Evolutionary conservation across 768 basidiomycete genomes (phyloP).

Genomic region (Leccinum ochraceum): DNA sequence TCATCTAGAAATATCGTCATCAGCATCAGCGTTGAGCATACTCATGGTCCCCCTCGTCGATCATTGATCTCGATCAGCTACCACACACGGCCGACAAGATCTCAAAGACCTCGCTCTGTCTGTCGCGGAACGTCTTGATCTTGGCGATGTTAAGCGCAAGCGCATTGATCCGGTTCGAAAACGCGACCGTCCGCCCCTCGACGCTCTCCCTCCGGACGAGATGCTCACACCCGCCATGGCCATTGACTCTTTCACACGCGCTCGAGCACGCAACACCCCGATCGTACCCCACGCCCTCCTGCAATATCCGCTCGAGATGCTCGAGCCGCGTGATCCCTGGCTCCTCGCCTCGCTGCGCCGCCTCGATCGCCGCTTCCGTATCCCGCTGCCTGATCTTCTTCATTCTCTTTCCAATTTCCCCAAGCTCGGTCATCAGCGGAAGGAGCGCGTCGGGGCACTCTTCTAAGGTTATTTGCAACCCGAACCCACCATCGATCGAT

Average conservation of each 20-base stretch:
- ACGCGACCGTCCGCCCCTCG: slow-evolving; percentile 65
- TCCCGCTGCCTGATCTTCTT: slow-evolving; percentile 56
- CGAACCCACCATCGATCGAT: slow-evolving; percentile 50
- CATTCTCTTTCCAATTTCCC: slow-evolving; percentile 51
- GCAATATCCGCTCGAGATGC: slow-evolving; percentile 54
- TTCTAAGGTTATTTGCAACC: slow-evolving; percentile 51
- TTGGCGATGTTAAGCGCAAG: slow-evolving; percentile 71
- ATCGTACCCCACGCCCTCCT: slow-evolving; percentile 55
- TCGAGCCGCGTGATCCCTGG: slow-evolving; percentile 53
- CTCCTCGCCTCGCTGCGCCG: slow-evolving; percentile 32
- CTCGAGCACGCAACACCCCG: background rate
- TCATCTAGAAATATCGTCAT: background rate
- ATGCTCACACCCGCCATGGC: slow-evolving; percentile 18
- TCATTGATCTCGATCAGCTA: slow-evolving; percentile 11
- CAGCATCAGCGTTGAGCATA: background rate
- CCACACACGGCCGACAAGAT: slow-evolving; percentile 39
- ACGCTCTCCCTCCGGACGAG: slow-evolving; percentile 47
- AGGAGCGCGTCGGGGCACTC: slow-evolving; percentile 64
- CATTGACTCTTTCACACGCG: background rate
- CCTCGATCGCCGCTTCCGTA: slow-evolving; percentile 49
- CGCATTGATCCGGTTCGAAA: slow-evolving; percentile 77
- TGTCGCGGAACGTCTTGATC: slow-evolving; percentile 68
- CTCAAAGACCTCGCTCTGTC: slow-evolving; percentile 70
- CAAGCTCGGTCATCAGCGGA: slow-evolving; percentile 72
- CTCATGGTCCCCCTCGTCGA: background rate